Evolutionary conservation across 108 stramenopile genomes (phyloP), one percentile per base, ranked within the genome.

Genomic region (Cylindrotheca fusiformis): DNA sequence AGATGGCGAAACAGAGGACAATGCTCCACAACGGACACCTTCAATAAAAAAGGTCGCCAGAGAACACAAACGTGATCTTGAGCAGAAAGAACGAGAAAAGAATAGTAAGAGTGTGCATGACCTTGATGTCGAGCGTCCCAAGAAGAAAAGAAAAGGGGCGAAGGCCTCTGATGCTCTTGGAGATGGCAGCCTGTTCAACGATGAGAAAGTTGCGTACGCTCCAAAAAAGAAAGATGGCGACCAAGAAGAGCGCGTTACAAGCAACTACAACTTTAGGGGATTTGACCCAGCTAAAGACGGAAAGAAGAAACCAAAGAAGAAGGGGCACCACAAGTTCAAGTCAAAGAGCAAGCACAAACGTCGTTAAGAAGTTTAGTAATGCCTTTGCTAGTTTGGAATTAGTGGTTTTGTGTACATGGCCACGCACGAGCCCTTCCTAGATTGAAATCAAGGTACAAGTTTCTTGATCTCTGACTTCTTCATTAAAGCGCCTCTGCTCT

Each of bases 131-230:
- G 72, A 65, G 50, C 64, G 58, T 45, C 46, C 58, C 17, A 68
- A 71, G 45, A 75, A 67, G 31, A 80, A 78, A 55, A 84, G 75
- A 32, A 84, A 82, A 44, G 73, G 61, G 26, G 48, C 28, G 6
- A 68, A 52, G 32, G 78, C 73, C 27, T 46, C 68, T 0, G 81
- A 90, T 78, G 83, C 88, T 24, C 58, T 78, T 25, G 94, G 90
- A 25, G 88, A 91, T 48, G 77, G 78, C 28, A 81, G 83, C 52
- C 48, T 95, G 50, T 95, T 95, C 52, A 72, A 75, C 17, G 90
- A 90, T 20, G 90, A 90, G 32, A 78, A 68, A 52, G 76, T 88
- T 30, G 58, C 84, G 0, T 80, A 72, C 67, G 72, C 85, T 8
- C 75, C 63, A 48, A 88, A 90, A 51, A 58, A 71, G 22, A 71